A percentile compares a stretch with the other conserved stretches of the same genome.
phyloP scores from a whole-genome alignment of 1,284 basidiomycete genomes.

The Rhodotorula sp. region DNA sequence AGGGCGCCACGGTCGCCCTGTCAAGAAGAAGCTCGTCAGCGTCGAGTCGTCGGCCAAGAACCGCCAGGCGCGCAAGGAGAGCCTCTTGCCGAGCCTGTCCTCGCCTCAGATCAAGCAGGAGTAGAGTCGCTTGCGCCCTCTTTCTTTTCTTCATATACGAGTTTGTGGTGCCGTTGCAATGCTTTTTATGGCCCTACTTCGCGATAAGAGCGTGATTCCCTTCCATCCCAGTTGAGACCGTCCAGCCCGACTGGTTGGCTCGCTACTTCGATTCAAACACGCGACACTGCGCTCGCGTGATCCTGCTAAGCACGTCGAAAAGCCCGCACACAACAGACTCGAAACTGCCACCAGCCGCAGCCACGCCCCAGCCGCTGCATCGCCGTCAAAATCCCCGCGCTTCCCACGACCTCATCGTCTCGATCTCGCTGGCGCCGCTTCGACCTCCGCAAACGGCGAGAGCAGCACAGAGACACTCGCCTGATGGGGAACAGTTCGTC shows the following conservation, averaged over 20 bases:
- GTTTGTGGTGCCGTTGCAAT: too few species aligned
- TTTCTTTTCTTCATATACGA: too few species aligned
- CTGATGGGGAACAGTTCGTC: constrained; percentile 35
- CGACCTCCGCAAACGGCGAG: not conserved
- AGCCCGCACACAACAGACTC: not conserved
- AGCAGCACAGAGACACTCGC: not conserved
- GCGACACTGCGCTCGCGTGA: too few species aligned
- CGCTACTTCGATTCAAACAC: too few species aligned
- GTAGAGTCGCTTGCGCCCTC: too few species aligned
- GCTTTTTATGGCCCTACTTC: too few species aligned
- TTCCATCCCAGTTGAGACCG: too few species aligned
- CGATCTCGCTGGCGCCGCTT: not conserved
- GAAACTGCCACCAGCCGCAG: not conserved
- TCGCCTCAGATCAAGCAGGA: constrained; percentile 21
- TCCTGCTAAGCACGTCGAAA: too few species aligned
- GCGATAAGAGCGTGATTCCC: too few species aligned
- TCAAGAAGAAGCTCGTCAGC: constrained; percentile 20
- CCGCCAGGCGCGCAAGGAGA: constrained; percentile 25
- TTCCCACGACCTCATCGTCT: not conserved
- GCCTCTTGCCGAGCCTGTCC: constrained; percentile 17
- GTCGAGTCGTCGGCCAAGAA: constrained; percentile 26
- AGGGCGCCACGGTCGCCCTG: constrained; percentile 64
- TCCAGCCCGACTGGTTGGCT: too few species aligned
- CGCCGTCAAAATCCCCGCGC: not conserved
- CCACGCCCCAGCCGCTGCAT: not conserved